phyloP scores from a whole-genome alignment of 345 rosid genomes.

The Eucalyptus coolabah region DNA sequence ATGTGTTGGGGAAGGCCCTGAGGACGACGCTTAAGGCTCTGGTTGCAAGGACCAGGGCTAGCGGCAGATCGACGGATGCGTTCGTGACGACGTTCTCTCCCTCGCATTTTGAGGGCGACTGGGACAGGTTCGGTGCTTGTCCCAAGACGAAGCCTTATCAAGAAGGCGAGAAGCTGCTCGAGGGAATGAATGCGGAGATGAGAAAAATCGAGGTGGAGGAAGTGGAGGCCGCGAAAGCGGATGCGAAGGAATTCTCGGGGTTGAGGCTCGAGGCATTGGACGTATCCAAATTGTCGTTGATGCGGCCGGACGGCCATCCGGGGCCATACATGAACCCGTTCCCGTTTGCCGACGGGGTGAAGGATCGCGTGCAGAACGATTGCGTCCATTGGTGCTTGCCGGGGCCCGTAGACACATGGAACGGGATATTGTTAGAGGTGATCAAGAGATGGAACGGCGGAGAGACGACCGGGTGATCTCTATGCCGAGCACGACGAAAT shows the following conservation, averaged over 20 bases:
- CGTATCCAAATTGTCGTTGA: conserved; percentile 47
- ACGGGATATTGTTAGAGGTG: conserved; percentile 56
- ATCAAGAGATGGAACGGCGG: conserved; percentile 37
- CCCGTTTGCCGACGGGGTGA: conserved; percentile 70
- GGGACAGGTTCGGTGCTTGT: conserved; percentile 92
- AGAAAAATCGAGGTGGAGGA: conserved; percentile 55
- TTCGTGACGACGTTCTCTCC: conserved; percentile 77
- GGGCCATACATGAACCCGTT: conserved; percentile 72
- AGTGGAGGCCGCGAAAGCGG: conserved; percentile 32
- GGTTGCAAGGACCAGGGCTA: conserved; percentile 11
- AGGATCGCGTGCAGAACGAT: conserved; percentile 75
- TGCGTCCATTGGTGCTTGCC: conserved; percentile 99
- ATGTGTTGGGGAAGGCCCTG: conserved; percentile 57
- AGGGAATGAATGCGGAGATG: conserved; percentile 75
- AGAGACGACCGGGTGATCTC: background rate
- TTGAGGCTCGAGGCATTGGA: conserved; percentile 59
- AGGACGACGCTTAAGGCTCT: conserved; percentile 49
- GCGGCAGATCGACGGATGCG: conserved; percentile 9
- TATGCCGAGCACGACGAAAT: background rate
- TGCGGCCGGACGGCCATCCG: conserved; percentile 91
- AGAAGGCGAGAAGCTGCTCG: conserved; percentile 48
- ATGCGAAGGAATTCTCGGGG: background rate
- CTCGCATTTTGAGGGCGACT: conserved; percentile 88
- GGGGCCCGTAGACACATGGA: conserved; percentile 94
- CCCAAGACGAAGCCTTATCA: conserved; percentile 60